Base-by-base conservation (phyloP, 2,329 filamentous ascomycete species). In the Leptographium lundbergii region DNA sequence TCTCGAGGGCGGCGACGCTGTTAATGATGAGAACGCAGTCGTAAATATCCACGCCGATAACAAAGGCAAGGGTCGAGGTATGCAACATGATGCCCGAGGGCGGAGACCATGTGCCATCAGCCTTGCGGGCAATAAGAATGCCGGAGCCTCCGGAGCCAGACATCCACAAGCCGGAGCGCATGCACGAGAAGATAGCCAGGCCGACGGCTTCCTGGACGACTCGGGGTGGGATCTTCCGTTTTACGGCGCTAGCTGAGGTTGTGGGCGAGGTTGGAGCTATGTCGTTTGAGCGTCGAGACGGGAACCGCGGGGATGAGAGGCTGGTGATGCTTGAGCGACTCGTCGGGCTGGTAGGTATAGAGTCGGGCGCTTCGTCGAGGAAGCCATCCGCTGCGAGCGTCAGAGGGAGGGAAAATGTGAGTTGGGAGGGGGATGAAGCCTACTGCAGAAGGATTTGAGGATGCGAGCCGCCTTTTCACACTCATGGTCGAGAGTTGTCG, bases 11-110 rank as follows among this genome's bases (percentile, higher is more conserved):
- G 59, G 89, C 81, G 53, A 88, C 83, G 52, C 88, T 91, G 74
- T 95, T 96, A 69, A 96, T 91, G 42, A 96, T 88, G 10, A 96
- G 81, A 17, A 97, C 88, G 68, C 91, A 96, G 70, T 97, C 92
- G 75, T 96, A 97, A 36, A 96, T 91, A 69, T 97, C 92, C 48
- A 96, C 87, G 2, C 91, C 92, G 6, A 91, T 86, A 57, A 96
- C 81, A 68, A 97, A 96, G 42, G 91, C 92, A 39, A 96, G 79
- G 0, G 88, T 90, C 1, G 89, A 84, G 0, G 92, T 96, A 69
- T 97, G 92, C 54, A 96, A 79, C 75, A 96, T 81, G 64, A 97
- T 91, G 54, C 89, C 91, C 0, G 89, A 95, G 0, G 92, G 92
- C 10, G 91, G 88, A 63, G 89, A 66, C 65, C 65, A 66, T 27